Base-by-base conservation (phyloP, 1,284 basidiomycete genomes). In the Puccinia triticina region DNA sequence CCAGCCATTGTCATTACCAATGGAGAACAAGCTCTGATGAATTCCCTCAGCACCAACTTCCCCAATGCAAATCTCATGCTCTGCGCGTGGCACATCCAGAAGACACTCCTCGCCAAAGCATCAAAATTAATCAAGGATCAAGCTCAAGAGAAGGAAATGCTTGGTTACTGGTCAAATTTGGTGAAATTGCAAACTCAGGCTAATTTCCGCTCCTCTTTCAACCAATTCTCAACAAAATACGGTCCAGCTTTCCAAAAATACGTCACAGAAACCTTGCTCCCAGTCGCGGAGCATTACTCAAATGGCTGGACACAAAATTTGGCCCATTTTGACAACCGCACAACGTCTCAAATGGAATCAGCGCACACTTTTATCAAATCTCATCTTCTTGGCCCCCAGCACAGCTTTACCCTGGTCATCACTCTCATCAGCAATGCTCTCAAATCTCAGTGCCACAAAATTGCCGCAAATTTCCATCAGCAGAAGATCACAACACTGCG, bases 321-420 rank as follows among this genome's bases (percentile, higher is more conserved):
- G 21, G 5, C 61, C 34, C 61, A 64, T 26, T 64, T 64, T 21
- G 21, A 64, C 61, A 64, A 64, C 61, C 26, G 61, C 26, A 64
- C 61, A 3, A 64, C 61, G 11, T 64, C 61, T 21, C 10, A 26
- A 64, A 64, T 64, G 26, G 61, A 64, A 64, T 64, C 61, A 8
- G 26, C 61, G 21, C 61, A 64, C 61, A 11, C 61, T 32, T 64
- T 64, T 37, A 11, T 64, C 7, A 64, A 64, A 21, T 14, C 61
- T 26, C 61, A 32, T 21, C 61, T 64, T 21, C 34, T 64, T 32
- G 61, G 61, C 61, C 61, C 61, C 32, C 61, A 64, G 34, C 61
- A 64, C 5, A 32, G 18, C 10, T 64, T 64, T 26, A 64, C 61
- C 34, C 21, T 26, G 32, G 61, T 64, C 7, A 64, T 64, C 14